Evolutionary conservation across 2,329 filamentous ascomycete genomes (phyloP).

Genomic region (Arthroderma sp.): DNA sequence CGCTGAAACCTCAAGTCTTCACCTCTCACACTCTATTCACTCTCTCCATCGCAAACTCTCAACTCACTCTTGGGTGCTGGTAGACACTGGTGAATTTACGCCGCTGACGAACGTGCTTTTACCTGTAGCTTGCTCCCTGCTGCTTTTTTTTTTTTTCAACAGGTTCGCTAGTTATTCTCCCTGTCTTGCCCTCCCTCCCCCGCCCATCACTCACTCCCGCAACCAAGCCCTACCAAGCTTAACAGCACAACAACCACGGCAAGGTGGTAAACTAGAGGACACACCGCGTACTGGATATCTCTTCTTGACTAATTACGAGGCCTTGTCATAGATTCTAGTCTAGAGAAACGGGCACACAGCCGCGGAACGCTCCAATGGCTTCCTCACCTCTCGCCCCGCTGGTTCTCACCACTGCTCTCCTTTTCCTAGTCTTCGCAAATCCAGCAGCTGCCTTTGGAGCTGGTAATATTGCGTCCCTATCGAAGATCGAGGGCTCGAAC

Average conservation of each 20-base stretch:
- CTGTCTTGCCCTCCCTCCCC: too few species aligned
- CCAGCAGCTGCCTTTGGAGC: constrained; percentile 71
- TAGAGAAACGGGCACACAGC: not conserved
- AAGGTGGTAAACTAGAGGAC: not conserved
- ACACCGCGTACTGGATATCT: not conserved
- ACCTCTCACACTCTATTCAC: too few species aligned
- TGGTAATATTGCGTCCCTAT: constrained; percentile 73
- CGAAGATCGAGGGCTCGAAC: constrained; percentile 72
- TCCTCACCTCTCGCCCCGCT: constrained; percentile 20
- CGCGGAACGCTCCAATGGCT: not conserved
- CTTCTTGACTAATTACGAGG: not conserved
- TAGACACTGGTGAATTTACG: too few species aligned
- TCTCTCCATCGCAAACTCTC: too few species aligned
- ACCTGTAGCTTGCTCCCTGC: too few species aligned
- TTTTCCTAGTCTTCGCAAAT: constrained; percentile 55
- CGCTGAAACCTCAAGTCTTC: too few species aligned
- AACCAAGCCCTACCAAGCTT: too few species aligned
- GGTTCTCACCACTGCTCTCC: constrained; percentile 32
- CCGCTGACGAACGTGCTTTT: too few species aligned
- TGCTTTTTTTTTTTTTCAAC: too few species aligned
- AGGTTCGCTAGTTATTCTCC: too few species aligned
- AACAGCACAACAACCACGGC: not conserved
- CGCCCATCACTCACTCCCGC: too few species aligned
- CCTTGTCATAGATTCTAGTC: not conserved
- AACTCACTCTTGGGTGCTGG: too few species aligned